phyloP scores from a whole-genome alignment of 2,329 filamentous ascomycete genomes.

The Aspergillus pseudoterreus region DNA sequence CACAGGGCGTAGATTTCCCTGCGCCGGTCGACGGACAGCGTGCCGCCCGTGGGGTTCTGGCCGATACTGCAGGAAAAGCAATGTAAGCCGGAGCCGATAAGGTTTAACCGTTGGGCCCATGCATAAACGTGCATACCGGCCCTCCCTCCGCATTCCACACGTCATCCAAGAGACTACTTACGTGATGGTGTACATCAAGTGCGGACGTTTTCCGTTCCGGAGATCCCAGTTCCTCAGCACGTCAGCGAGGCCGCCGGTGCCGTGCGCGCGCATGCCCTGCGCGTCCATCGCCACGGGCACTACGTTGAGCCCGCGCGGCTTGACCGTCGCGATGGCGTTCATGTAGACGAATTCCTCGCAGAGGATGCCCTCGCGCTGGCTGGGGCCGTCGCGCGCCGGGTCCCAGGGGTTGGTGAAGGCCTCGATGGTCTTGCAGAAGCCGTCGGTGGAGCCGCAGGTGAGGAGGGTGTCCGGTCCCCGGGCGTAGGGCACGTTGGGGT shows the following conservation, averaged over 20 bases:
- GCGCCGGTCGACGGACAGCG: conserved; percentile 68
- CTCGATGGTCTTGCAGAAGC: conserved; percentile 73
- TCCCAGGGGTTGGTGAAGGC: conserved; percentile 74
- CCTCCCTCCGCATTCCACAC: too few species aligned
- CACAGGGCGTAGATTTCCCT: conserved; percentile 77
- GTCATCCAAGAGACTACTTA: conserved; percentile 45
- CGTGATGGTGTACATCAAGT: conserved; percentile 87
- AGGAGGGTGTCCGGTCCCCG: conserved; percentile 73
- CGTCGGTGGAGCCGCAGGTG: conserved; percentile 81
- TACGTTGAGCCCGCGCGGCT: conserved; percentile 67
- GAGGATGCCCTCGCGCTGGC: conserved; percentile 71
- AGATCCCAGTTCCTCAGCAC: conserved; percentile 80
- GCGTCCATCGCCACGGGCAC: conserved; percentile 72
- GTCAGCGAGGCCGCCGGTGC: conserved; percentile 70
- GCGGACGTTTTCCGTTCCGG: conserved; percentile 68
- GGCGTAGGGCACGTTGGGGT: conserved; percentile 76
- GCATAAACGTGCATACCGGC: too few species aligned
- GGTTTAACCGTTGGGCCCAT: too few species aligned
- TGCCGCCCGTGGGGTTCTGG: conserved; percentile 81
- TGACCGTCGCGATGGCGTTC: conserved; percentile 66
- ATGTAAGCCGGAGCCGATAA: too few species aligned
- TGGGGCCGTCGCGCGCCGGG: conserved; percentile 61
- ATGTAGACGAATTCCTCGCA: conserved; percentile 79
- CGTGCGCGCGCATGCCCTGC: conserved; percentile 72
- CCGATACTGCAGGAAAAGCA: conserved; percentile 57